Percentiles rank a stretch among this genome's conserved stretches.
Conservation (phyloP, 2,329 filamentous ascomycete species). For the Phialophora chinensis region DNA sequence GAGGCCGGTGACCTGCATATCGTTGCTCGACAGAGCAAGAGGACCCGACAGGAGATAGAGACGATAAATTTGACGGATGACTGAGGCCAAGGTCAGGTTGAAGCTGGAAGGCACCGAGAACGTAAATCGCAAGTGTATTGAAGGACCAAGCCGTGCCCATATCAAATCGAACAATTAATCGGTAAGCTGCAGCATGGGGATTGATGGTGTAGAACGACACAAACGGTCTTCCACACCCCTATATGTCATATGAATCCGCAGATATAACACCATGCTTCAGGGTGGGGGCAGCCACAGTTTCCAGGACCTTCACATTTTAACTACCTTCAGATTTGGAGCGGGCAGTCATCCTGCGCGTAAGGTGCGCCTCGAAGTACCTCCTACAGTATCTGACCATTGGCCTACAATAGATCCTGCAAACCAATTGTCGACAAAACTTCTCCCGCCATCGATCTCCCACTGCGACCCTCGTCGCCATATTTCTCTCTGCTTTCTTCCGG, state of each 20-base stretch:
- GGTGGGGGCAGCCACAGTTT: neutral
- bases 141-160: neutral
- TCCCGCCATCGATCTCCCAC: neutral
- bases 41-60: neutral
- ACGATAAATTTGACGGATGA: neutral
- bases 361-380: neutral
- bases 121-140: neutral
- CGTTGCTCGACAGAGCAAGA: neutral
- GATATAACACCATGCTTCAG: no score
- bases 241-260: no score
- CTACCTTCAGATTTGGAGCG: neutral
- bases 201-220: no score
- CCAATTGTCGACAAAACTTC: neutral
- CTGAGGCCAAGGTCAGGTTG: neutral
- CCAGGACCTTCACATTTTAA: neutral
- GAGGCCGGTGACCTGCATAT: neutral
- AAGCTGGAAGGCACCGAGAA: neutral
- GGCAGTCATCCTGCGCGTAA: neutral
- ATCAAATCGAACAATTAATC: no score
- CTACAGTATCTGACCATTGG: neutral
- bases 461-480: neutral
- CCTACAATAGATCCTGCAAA: neutral
- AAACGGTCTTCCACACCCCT: no score
- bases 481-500: neutral
- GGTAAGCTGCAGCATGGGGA: no score